These are phyloP conservation scores for Hyphopichia khmerensis DNA, from an alignment of 1,139 yeast genomes.

Conservation along the genomic window DNA sequence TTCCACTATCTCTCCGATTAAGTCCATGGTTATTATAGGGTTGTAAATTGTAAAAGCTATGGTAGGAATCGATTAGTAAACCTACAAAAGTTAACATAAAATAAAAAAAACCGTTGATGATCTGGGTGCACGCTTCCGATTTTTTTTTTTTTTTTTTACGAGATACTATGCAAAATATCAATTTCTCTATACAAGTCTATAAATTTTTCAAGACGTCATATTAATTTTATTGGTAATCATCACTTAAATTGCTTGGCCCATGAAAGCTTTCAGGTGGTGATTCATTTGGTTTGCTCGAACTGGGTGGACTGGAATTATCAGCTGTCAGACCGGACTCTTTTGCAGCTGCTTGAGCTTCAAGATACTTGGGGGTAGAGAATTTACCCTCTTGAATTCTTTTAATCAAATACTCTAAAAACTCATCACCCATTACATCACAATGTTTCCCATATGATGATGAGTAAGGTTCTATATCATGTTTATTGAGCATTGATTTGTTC, in stretches of 20 bases:
- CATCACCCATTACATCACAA: neutral
- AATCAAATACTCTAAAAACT: neutral
- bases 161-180: too few relatives aligned
- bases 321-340: neutral
- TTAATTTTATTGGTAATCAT: too few relatives aligned
- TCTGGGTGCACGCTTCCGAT: too few relatives aligned
- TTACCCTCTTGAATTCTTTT: slow-evolving; percentile 1
- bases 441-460: neutral
- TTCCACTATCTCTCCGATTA: slow-evolving; percentile 76
- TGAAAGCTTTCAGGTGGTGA: neutral
- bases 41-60: too few relatives aligned
- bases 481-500: neutral
- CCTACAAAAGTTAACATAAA: too few relatives aligned
- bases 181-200: too few relatives aligned
- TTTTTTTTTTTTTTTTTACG: too few relatives aligned
- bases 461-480: neutral
- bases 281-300: neutral
- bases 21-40: slow-evolving; percentile 53
- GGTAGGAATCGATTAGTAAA: neutral
- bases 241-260: neutral
- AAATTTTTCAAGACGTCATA: too few relatives aligned
- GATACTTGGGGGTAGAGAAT: neutral
- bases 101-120: neutral
- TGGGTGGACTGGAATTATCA: neutral
- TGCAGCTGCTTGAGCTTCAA: neutral